Base-by-base conservation (phyloP, 495 filamentous ascomycete genomes). In the Penicillium desertorum region DNA sequence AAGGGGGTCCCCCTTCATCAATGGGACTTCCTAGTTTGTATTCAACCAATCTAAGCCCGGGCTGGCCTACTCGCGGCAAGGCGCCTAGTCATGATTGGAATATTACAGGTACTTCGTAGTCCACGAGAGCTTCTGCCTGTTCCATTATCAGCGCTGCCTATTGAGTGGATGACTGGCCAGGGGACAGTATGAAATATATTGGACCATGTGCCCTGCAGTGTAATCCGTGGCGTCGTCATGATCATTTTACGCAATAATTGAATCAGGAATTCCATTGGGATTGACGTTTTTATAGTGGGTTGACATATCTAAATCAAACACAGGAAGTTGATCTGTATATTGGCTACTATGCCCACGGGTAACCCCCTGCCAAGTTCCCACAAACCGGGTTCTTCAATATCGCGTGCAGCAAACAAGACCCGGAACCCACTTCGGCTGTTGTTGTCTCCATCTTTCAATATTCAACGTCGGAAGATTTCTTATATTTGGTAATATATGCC, bases 11-110 rank as follows among this genome's bases (percentile, higher is more conserved):
- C 46, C 19, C 19, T 20, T 59, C 19, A 41, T 22, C 16, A 47
- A 47, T 51, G 37, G 37, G 49, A 54, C 45, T 36, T 64, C 61
- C 53, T 56, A 37, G 46, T 54, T 45, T 32, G 27, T 29, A 12
- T 43, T 61, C 46, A 57, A 45, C 53, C 55, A 63, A 61, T 59
- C 56, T 45, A 52, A 50, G 6, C 45, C 48, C 44, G 45, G 57
- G 23, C 42, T 42, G 36, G 56, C 22, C 54, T 54, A 32, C 27
- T 55, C 48, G 53, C 63, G 64, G 66, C 66, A 69, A 69, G 66
- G 66, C 45, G 57, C 32, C 58, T 62, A 59, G 66, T 64, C 61
- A 55, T 66, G 63, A 69, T 66, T 69, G 66, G 54, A 69, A 69
- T 67, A 34, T 22, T 49, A 25, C 23, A 5, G 23, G 23, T 25